These are phyloP conservation scores for Venturia oleaginea DNA, from an alignment of 2,329 filamentous ascomycete genomes.

Conservation along the genomic window DNA sequence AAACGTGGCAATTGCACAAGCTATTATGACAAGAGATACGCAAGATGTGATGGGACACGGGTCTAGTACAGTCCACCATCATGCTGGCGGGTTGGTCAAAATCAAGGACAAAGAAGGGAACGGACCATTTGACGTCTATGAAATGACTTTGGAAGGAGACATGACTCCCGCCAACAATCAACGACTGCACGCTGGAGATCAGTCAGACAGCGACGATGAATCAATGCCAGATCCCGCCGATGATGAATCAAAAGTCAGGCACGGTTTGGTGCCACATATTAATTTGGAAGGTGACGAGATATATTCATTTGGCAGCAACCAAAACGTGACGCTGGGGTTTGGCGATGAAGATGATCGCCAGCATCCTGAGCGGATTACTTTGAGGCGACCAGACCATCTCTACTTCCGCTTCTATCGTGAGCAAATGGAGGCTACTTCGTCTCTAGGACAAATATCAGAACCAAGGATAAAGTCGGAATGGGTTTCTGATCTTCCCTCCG, in stretches of 20 bases:
- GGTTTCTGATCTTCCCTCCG: conserved; percentile 55
- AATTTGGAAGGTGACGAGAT: conserved; percentile 66
- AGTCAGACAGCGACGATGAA: conserved; percentile 15
- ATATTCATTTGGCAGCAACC: conserved; percentile 93
- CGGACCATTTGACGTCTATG: conserved; percentile 88
- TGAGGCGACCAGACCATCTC: conserved; percentile 70
- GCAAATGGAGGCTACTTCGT: conserved; percentile 16
- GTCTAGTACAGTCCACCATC: conserved; percentile 47
- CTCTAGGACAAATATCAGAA: conserved; percentile 20
- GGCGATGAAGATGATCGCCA: conserved; percentile 95
- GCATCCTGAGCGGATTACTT: conserved; percentile 72
- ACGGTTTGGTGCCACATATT: conserved; percentile 23
- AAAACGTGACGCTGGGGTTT: conserved; percentile 84
- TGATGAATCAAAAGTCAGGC: conserved; percentile 1
- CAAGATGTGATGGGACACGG: conserved; percentile 56
- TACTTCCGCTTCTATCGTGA: conserved; percentile 65
- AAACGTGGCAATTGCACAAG: conserved; percentile 75
- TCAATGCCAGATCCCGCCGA: conserved; percentile 12
- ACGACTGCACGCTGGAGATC: conserved; percentile 13
- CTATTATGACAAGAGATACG: conserved; percentile 70
- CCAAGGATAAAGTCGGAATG: conserved; percentile 17
- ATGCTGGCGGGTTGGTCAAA: conserved; percentile 72
- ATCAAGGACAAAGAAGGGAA: conserved; percentile 93
- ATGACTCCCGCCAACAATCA: background rate
- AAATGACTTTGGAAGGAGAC: conserved; percentile 47